phyloP scores from a whole-genome alignment of 805 yeast species.

The Metschnikowia lachancei region DNA sequence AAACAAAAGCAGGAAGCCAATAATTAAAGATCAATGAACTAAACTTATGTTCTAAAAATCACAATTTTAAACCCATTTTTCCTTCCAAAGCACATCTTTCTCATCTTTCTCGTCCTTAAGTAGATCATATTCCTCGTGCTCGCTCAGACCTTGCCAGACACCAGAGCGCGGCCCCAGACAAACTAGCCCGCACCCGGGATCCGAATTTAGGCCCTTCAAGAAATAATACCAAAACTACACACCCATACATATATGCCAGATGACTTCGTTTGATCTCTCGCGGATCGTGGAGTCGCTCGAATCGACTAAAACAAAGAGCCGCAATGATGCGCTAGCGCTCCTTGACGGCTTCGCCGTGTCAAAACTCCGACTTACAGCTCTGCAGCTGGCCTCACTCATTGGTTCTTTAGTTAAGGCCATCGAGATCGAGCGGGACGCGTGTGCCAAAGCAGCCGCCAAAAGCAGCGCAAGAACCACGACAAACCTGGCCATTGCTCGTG shows the following conservation, averaged over 20 bases:
- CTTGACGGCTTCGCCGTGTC: constrained; percentile 13
- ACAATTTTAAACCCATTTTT: too few relatives aligned
- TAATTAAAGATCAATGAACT: too few relatives aligned
- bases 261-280: constrained; percentile 19
- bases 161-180: too few relatives aligned
- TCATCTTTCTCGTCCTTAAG: too few relatives aligned
- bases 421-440: constrained; percentile 37
- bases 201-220: too few relatives aligned
- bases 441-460: constrained; percentile 15
- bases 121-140: too few relatives aligned
- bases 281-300: constrained; percentile 16
- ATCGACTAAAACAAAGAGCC: constrained; percentile 12
- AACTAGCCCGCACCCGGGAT: too few relatives aligned
- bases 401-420: constrained; percentile 27
- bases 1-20: too few relatives aligned
- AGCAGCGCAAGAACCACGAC: constrained; percentile 17
- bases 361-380: constrained; percentile 20
- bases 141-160: too few relatives aligned
- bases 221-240: not conserved
- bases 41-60: too few relatives aligned
- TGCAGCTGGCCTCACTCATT: constrained; percentile 24
- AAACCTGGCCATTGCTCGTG: constrained; percentile 26
- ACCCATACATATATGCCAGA: constrained; percentile 1
- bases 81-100: too few relatives aligned
- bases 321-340: constrained; percentile 18